A percentile compares a stretch with the other conserved stretches of the same genome.
Evolutionary conservation across 148 eudicot genomes (phyloP).

Genomic region (Vaccinium myrtillus): DNA sequence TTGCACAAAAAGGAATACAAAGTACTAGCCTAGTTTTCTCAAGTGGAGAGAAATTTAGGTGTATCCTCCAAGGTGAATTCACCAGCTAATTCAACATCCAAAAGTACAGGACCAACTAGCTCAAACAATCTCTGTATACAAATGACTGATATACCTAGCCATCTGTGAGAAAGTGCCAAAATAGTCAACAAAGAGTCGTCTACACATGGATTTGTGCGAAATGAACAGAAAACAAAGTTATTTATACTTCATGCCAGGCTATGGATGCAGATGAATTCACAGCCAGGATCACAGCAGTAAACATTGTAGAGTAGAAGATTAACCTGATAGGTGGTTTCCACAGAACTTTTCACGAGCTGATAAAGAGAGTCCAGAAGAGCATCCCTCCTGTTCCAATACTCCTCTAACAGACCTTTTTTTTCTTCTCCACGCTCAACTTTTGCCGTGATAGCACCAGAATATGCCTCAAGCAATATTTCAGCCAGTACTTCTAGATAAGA

Average conservation of each 20-base stretch:
- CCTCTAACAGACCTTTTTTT: slow-evolving; percentile 63
- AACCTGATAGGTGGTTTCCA: slow-evolving; percentile 58
- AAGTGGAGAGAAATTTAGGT: background rate
- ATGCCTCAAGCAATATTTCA: slow-evolving; percentile 79
- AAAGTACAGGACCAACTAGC: slow-evolving; percentile 2
- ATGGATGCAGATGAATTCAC: background rate
- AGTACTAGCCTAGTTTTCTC: background rate
- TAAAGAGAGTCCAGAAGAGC: slow-evolving; percentile 77
- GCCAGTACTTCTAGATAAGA: slow-evolving; percentile 67
- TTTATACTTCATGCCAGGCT: background rate
- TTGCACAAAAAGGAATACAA: background rate
- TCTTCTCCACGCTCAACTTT: slow-evolving; percentile 82
- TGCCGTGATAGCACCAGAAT: slow-evolving; percentile 82
- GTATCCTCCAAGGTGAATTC: background rate
- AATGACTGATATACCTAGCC: background rate
- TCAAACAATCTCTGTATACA: background rate
- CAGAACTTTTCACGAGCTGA: slow-evolving; percentile 68
- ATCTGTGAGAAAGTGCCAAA: background rate
- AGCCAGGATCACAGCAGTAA: slow-evolving; percentile 5
- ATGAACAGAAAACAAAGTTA: background rate
- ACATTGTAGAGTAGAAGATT: background rate
- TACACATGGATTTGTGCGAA: slow-evolving; percentile 10
- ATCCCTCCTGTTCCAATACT: slow-evolving; percentile 81
- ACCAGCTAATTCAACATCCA: background rate
- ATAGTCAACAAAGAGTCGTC: background rate